A percentile compares a stretch with the other conserved stretches of the same genome.
Conservation (phyloP, 345 rosid species). For the Rhodamnia rubescens region DNA sequence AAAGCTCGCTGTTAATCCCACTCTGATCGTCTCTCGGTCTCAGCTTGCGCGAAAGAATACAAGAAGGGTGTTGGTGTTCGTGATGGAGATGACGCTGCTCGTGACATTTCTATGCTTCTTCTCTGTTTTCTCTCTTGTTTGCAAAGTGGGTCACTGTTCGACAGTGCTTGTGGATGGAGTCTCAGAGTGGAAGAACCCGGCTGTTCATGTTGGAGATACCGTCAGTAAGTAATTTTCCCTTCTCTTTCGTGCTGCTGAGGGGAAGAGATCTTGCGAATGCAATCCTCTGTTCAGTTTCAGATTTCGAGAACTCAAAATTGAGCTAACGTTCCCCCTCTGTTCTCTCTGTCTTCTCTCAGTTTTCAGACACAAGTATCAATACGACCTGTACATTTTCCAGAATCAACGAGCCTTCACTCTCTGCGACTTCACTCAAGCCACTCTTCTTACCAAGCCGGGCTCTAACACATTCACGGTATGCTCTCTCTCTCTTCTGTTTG, state of each 20-base stretch:
- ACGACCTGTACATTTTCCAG: constrained; percentile 76
- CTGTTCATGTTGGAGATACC: constrained; percentile 64
- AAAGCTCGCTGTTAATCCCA: background rate
- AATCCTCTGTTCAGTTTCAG: background rate
- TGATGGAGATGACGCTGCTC: background rate
- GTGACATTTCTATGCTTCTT: constrained; percentile 15
- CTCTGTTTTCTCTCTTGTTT: constrained; percentile 19
- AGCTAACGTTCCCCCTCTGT: background rate
- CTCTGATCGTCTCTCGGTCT: background rate
- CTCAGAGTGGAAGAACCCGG: constrained; percentile 60
- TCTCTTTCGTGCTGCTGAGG: background rate
- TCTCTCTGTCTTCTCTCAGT: constrained; percentile 20
- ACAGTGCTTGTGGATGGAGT: constrained; percentile 60
- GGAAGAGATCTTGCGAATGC: background rate
- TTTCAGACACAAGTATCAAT: constrained; percentile 67
- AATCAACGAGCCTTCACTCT: constrained; percentile 61
- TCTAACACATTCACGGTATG: constrained; percentile 65
- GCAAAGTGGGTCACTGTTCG: constrained; percentile 26
- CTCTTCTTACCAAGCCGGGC: constrained; percentile 62
- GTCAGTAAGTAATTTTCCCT: constrained; percentile 32
- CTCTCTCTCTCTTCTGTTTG: background rate
- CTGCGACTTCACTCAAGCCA: constrained; percentile 73
- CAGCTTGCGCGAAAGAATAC: background rate
- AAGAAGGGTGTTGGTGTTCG: background rate
- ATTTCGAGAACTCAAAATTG: background rate